Evolutionary conservation across 106 monocot genomes (phyloP), one percentile per base, ranked within the genome.

Genomic region (Dendrobium huoshanense): DNA sequence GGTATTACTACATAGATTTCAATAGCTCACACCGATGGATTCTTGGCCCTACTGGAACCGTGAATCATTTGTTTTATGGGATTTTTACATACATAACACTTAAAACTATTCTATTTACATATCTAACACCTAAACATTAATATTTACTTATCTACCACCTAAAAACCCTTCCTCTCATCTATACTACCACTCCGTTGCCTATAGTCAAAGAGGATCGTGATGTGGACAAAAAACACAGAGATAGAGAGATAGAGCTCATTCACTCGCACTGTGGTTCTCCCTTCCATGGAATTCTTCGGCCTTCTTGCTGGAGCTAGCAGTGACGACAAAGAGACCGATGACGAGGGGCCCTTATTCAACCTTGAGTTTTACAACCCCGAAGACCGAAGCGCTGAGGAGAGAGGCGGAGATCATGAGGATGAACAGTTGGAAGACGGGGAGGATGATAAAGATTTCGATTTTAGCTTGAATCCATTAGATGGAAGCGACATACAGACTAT

Each of bases 271-370:
- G 61, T 78, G 78, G 4, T 56, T 79, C 79, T 82, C 59, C 85
- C 85, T 31, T 84, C 87, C 44, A 92, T 92, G 92, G 92, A 92
- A 73, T 77, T 77, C 59, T 75, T 92, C 80, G 84, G 86, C 84
- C 75, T 88, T 40, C 48, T 67, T 29, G 77, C 64, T 49, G 9
- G 54, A 72, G 15, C 24, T 33, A 20, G 49, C 22, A 16, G 83
- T 47, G 16, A 56, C 15, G 73, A 49, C 31, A 81, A 42, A 19
- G 20, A 74, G 20, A 43, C 31, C 13, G 77, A 78, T 31, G 91
- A 88, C 79, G 88, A 91, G 6, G 88, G 88, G 16, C 82, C 91
- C 51, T 91, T 92, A 87, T 89, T 92, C 81, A 89, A 92, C 75
- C 87, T 92, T 22, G 89, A 92, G 75, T 87, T 92, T 74, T 20